Conservation (phyloP, 106 monocot species). For the Apostasia shenzhenica region DNA sequence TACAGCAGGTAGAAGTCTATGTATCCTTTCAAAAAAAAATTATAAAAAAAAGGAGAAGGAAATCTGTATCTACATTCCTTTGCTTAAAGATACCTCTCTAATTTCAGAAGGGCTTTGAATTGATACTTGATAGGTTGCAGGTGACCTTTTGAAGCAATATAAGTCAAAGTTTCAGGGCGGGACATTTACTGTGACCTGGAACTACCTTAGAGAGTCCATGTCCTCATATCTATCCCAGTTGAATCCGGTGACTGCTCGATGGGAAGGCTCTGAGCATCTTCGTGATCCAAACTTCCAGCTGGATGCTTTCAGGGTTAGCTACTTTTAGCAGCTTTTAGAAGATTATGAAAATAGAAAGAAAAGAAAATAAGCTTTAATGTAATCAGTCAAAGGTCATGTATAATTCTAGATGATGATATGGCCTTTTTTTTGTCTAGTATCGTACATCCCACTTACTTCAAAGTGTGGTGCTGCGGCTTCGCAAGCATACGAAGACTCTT, state of each 20-base stretch:
- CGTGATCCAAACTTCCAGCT: slow-evolving; percentile 89
- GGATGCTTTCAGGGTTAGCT: slow-evolving; percentile 86
- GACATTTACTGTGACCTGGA: slow-evolving; percentile 77
- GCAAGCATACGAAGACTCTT: slow-evolving; percentile 70
- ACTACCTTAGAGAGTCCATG: slow-evolving; percentile 94
- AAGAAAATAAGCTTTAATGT: too few relatives aligned
- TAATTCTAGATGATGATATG: background rate
- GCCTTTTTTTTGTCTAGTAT: slow-evolving; percentile 36
- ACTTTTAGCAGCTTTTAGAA: background rate
- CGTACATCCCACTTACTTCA: slow-evolving; percentile 93
- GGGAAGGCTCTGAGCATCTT: slow-evolving; percentile 91
- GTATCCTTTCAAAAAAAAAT: background rate
- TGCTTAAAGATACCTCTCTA: too few relatives aligned
- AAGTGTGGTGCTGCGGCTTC: slow-evolving; percentile 58
- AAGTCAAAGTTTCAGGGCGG: slow-evolving; percentile 83
- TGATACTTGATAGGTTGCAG: slow-evolving; percentile 58
- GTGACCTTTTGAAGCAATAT: slow-evolving; percentile 86
- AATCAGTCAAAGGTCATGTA: too few relatives aligned
- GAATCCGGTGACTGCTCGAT: slow-evolving; percentile 81
- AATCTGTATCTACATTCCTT: too few relatives aligned
- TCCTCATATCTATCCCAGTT: slow-evolving; percentile 63
- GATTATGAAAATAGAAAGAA: background rate
- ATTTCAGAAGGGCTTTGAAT: too few relatives aligned
- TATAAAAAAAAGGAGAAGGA: too few relatives aligned
- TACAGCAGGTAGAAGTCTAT: slow-evolving; percentile 66